Evolutionary conservation across 2,329 filamentous ascomycete genomes (phyloP), one percentile per base, ranked within the genome.

Genomic region (Cladophialophora psammophila): DNA sequence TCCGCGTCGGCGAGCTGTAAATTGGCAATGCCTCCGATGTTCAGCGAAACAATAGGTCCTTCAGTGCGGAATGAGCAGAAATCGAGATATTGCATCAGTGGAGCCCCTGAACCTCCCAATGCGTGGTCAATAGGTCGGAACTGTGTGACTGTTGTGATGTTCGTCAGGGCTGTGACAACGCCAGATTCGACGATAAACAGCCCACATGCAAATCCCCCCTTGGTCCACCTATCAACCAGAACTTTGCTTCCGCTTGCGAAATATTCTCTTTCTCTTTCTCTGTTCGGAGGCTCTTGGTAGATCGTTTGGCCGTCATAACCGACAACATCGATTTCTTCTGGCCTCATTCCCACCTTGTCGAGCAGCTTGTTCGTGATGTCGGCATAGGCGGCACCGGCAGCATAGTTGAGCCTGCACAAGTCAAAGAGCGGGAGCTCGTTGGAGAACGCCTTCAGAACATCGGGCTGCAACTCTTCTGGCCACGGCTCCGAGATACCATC

Each of bases 1-100:
- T 76, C 74, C 20, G 64, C 60, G 20, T 75, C 64, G 15, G 74
- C 75, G 7, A 75, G 71, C 65, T 76, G 75, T 57, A 76, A 40
- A 63, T 76, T 76, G 42, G 75, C 75, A 20, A 76, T 76, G n/a
- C 75, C 75, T 35, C 75, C 75, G 15, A 67, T 76, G 54, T 76
- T 76, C 10, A 76, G 66, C 35, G 75, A 75, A 5, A 72, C 73
- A 0, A 68, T 71, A 3, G 71, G 72, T 0, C 64, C 71, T 52
- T 72, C 71, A 34, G 73, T 65, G 5, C 74, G 73, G 55, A 76
- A 76, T 4, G 74, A 63, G 12, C 74, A 74, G 65, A 75, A 76
- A 66, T 76, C 75, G 13, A 76, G 73, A 66, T 76, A 76, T 62
- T 76, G 75, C 75, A 76, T 76, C 15, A 76, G 66, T 1, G 74